phyloP scores from a whole-genome alignment of 805 yeast genomes.

The Metschnikowia borealis region DNA sequence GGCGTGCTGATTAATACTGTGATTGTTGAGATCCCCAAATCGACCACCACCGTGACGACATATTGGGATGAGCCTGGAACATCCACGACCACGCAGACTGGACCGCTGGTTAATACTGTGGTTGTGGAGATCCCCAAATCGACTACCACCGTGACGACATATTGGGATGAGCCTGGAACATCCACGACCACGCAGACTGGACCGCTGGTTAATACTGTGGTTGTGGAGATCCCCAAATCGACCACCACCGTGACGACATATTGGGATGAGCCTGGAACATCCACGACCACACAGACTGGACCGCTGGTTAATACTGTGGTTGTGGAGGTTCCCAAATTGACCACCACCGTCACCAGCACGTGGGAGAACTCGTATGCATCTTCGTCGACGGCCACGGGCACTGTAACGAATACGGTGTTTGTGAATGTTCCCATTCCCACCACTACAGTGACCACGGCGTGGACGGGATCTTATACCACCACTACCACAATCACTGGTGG shows the following conservation, averaged over 20 bases:
- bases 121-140: neutral
- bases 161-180: conserved; percentile 7
- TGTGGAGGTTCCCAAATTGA: conserved; percentile 17
- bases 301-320: neutral
- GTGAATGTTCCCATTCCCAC: conserved; percentile 9
- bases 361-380: conserved; percentile 3
- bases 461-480: conserved; percentile 5
- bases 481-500: conserved; percentile 5
- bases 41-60: conserved; percentile 8
- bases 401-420: conserved; percentile 4
- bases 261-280: conserved; percentile 3
- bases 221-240: neutral
- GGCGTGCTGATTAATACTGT: conserved; percentile 14
- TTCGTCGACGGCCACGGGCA: conserved; percentile 6
- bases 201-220: neutral
- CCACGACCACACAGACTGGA: neutral
- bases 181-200: neutral
- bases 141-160: conserved; percentile 8
- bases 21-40: conserved; percentile 9
- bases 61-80: conserved; percentile 8
- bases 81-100: neutral
- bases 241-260: conserved; percentile 11
- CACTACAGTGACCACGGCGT: neutral
- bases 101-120: neutral
- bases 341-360: conserved; percentile 2